phyloP scores from a whole-genome alignment of 2,329 filamentous ascomycete species.

The Apiospora aurea region DNA sequence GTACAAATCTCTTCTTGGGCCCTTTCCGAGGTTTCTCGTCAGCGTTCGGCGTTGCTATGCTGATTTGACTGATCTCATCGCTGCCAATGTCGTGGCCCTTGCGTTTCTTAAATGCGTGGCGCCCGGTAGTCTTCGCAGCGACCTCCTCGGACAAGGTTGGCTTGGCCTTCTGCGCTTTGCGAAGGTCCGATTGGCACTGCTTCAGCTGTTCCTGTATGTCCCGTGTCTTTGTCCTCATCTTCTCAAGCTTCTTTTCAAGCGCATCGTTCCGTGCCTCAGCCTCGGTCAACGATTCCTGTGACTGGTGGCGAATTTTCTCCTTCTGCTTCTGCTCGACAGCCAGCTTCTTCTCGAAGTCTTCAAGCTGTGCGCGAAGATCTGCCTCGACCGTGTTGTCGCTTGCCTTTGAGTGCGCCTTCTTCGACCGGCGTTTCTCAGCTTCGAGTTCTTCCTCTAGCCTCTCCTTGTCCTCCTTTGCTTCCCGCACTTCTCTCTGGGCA shows the following conservation, averaged over 20 bases:
- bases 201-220: slow-evolving; percentile 77
- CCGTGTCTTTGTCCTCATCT: slow-evolving; percentile 73
- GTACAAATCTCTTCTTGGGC: slow-evolving; percentile 60
- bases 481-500: slow-evolving; percentile 38
- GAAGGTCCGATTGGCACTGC: slow-evolving; percentile 57
- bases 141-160: slow-evolving; percentile 42
- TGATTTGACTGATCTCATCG: slow-evolving; percentile 53
- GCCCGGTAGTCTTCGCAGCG: slow-evolving; percentile 42
- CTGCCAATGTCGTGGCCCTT: slow-evolving; percentile 52
- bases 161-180: slow-evolving; percentile 48
- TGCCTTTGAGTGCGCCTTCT: slow-evolving; percentile 40
- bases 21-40: slow-evolving; percentile 40
- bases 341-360: slow-evolving; percentile 41
- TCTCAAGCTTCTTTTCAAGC: slow-evolving; percentile 74
- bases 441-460: slow-evolving; percentile 45
- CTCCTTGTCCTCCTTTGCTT: slow-evolving; percentile 42
- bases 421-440: slow-evolving; percentile 38
- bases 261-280: slow-evolving; percentile 68
- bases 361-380: slow-evolving; percentile 41
- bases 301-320: slow-evolving; percentile 53
- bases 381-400: slow-evolving; percentile 32
- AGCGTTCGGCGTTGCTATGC: slow-evolving; percentile 52
- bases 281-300: slow-evolving; percentile 64
- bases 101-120: slow-evolving; percentile 53
- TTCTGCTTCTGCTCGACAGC: slow-evolving; percentile 52